These are phyloP conservation scores for Pelargonium citronellum DNA, from an alignment of 441 rosid genomes.

Conservation along the genomic window DNA sequence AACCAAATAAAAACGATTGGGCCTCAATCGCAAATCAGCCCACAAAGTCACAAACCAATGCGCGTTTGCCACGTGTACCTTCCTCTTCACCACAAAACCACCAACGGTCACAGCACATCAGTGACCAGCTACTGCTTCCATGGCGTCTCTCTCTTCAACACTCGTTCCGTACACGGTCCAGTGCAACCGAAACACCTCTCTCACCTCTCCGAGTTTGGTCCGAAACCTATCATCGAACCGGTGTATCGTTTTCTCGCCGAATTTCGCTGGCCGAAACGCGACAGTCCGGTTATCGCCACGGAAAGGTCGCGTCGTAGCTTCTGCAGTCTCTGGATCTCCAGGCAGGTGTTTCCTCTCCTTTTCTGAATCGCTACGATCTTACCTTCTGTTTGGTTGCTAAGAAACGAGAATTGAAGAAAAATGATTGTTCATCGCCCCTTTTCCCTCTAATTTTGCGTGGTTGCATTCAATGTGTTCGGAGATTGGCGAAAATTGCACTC, in stretches of 20 bases:
- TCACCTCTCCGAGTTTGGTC: constrained; percentile 11
- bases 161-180: constrained; percentile 24
- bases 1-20: too few species aligned
- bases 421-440: too few species aligned
- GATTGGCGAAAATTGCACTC: background rate
- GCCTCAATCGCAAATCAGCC: too few species aligned
- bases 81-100: too few species aligned
- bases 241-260: background rate
- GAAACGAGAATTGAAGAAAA: too few species aligned
- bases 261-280: constrained; percentile 19
- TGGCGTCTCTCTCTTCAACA: constrained; percentile 46
- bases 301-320: constrained; percentile 25
- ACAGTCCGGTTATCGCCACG: constrained; percentile 19
- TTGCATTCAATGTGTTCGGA: too few species aligned
- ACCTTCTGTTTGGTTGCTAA: background rate
- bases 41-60: background rate
- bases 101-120: too few species aligned
- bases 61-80: constrained; percentile 30
- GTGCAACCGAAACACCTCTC: constrained; percentile 17
- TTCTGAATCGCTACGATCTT: too few species aligned
- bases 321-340: constrained; percentile 52
- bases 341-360: too few species aligned
- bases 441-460: too few species aligned
- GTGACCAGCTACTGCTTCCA: constrained; percentile 20
- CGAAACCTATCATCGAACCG: constrained; percentile 5